Conservation (phyloP, 371 early-diverging fungal genomes). For the Thermomucor indicae-seudaticae region DNA sequence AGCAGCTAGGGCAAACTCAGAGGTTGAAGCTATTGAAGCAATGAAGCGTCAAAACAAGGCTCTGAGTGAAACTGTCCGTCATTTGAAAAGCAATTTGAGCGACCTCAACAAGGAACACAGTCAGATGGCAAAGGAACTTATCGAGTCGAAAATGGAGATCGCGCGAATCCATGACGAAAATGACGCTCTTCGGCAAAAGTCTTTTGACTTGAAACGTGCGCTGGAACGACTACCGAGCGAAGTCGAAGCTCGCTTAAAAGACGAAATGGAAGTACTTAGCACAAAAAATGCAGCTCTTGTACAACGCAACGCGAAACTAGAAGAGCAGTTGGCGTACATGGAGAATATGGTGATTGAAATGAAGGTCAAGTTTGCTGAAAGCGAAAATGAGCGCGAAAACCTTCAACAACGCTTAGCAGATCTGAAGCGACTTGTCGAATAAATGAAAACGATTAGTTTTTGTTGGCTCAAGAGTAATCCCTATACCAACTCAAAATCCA, state of each 20-base stretch:
- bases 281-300: slow-evolving; percentile 77
- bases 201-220: slow-evolving; percentile 49
- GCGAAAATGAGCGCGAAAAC: slow-evolving; percentile 67
- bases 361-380: slow-evolving; percentile 70
- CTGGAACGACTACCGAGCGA: slow-evolving; percentile 51
- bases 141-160: slow-evolving; percentile 58
- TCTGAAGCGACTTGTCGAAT: slow-evolving; percentile 27
- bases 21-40: slow-evolving; percentile 61
- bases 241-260: slow-evolving; percentile 69
- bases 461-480: too few species aligned
- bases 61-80: slow-evolving; percentile 55
- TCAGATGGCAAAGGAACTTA: slow-evolving; percentile 51
- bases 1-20: slow-evolving; percentile 57
- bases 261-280: slow-evolving; percentile 79
- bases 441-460: too few species aligned
- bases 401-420: slow-evolving; percentile 61
- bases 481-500: too few species aligned
- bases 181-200: slow-evolving; percentile 58
- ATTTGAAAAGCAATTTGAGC: slow-evolving; percentile 57
- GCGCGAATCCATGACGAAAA: slow-evolving; percentile 55
- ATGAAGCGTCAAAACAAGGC: slow-evolving; percentile 67
- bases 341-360: slow-evolving; percentile 70
- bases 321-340: slow-evolving; percentile 69
- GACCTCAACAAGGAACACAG: slow-evolving; percentile 70
- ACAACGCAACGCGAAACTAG: slow-evolving; percentile 66